Evolutionary conservation across 73 alveolate species (phyloP), one percentile per base, ranked within the genome.

Genomic region (Symbiodinium pilosum): DNA sequence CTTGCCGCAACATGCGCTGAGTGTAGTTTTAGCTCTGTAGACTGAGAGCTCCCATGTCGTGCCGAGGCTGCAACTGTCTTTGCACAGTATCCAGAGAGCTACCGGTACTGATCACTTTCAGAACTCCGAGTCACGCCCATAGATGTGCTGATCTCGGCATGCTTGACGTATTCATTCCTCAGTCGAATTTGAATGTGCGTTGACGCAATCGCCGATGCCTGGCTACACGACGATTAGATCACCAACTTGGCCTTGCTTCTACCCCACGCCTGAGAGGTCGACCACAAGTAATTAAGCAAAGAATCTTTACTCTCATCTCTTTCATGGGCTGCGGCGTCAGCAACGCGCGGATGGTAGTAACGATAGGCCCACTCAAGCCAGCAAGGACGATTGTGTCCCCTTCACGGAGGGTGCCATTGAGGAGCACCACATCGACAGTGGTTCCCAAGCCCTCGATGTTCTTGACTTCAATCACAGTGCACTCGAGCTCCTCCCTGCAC

Each of bases 281-380:
- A n/a, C 59, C 14, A 14, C 59, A 14, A 47, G 59, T 9, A 47
- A 47, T 14, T 47, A 47, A 26, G 36, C 39, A 36, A 69, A 91
- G 96, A 56, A 32, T 42, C 96, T 91, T 91, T 11, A 91, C 96
- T 2, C 96, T 87, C 96, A 91, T 91, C 96, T 94, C 94, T 97
- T 99, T 99, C 99, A 99, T 99, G 18, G 99, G 99, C 98, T 99
- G 99, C 12, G 99, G 99, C 7, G 99, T 99, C 93, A 99, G 99
- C 73, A 99, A 99, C n/a, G 99, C 99, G 94, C 99, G 99, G 84
- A 99, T 99, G 68, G 99, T 99, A 28, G 99, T 99, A 73, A 99
- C 99, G 51, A 99, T 99, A 28, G 99, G 99, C 28, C 99, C 99
- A 75, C 99, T 99, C 95, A 99, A 99, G 36, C 99, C 99, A 9